Percentiles rank a stretch among this genome's conserved stretches.
Evolutionary conservation across 2,329 filamentous ascomycete species (phyloP).

Genomic region (Colletotrichum endophyticum): DNA sequence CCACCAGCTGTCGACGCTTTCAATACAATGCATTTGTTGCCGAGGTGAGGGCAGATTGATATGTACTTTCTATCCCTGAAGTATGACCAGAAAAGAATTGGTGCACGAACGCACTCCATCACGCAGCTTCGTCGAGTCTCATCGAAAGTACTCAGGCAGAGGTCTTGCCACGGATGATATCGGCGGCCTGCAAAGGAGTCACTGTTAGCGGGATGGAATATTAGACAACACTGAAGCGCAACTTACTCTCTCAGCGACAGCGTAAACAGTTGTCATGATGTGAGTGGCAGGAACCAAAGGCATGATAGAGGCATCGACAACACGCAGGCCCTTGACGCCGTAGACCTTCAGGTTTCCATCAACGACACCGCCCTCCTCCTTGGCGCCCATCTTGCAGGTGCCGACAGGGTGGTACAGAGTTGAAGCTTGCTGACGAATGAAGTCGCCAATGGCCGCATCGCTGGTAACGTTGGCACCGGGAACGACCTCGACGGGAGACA

Average conservation of each 20-base stretch:
- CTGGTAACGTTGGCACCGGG: conserved; percentile 14
- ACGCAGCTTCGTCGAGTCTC: not conserved
- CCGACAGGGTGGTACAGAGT: conserved; percentile 40
- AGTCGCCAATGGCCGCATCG: conserved; percentile 7
- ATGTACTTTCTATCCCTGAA: not conserved
- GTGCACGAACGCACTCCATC: not conserved
- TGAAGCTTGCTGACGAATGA: conserved; percentile 1
- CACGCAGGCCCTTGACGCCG: conserved; percentile 29
- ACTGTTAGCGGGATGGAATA: not conserved
- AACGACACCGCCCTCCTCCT: conserved; percentile 33
- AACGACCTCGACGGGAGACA: conserved; percentile 12
- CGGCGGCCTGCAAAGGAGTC: not conserved
- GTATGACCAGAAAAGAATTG: not conserved
- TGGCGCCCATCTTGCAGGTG: conserved; percentile 37
- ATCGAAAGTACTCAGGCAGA: not conserved
- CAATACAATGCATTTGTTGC: not conserved
- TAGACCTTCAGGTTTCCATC: conserved; percentile 33
- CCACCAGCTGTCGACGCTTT: not conserved
- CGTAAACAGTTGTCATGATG: conserved; percentile 38
- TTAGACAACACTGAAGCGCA: too few species aligned
- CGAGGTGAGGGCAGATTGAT: not conserved
- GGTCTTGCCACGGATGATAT: conserved; percentile 1
- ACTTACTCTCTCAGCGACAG: conserved; percentile 35
- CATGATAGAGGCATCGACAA: conserved; percentile 35
- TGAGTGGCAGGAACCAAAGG: conserved; percentile 33